phyloP scores from a whole-genome alignment of 495 filamentous ascomycete genomes.

The Penicillium robsamsonii region DNA sequence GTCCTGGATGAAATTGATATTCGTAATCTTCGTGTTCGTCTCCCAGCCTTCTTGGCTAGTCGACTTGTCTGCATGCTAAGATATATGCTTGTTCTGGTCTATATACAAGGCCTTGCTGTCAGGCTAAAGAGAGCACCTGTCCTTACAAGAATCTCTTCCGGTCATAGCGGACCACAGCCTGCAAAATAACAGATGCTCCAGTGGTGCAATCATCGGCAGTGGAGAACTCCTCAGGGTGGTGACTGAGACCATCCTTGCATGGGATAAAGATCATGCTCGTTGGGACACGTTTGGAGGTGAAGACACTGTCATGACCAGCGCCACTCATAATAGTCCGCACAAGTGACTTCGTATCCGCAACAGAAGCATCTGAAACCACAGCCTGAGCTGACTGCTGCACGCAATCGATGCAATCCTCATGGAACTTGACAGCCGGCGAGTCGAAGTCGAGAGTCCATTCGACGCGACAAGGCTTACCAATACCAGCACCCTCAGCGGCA shows the following conservation, averaged over 20 bases:
- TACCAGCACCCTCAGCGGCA: conserved; percentile 47
- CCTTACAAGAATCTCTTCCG: conserved; percentile 36
- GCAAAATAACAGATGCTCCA: conserved; percentile 60
- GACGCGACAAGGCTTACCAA: conserved; percentile 55
- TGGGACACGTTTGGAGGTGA: conserved; percentile 57
- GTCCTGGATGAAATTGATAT: neutral
- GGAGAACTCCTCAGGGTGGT: conserved; percentile 63
- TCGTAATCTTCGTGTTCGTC: neutral
- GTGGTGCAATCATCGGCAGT: conserved; percentile 61
- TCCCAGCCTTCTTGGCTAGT: neutral
- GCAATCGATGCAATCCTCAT: conserved; percentile 65
- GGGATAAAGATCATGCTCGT: conserved; percentile 70
- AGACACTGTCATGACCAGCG: conserved; percentile 64
- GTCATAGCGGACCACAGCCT: conserved; percentile 61
- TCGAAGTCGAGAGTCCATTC: conserved; percentile 61
- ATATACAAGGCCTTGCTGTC: neutral
- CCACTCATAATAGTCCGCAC: conserved; percentile 53
- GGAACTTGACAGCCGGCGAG: conserved; percentile 65
- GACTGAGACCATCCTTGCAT: conserved; percentile 61
- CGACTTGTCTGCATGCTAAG: neutral
- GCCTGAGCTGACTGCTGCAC: conserved; percentile 61
- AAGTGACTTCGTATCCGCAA: conserved; percentile 40
- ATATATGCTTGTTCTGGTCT: neutral
- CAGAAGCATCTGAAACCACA: conserved; percentile 47
- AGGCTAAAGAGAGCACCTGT: neutral